Conservation (phyloP, 139 green algal species). For the Klebsormidium nitens region DNA sequence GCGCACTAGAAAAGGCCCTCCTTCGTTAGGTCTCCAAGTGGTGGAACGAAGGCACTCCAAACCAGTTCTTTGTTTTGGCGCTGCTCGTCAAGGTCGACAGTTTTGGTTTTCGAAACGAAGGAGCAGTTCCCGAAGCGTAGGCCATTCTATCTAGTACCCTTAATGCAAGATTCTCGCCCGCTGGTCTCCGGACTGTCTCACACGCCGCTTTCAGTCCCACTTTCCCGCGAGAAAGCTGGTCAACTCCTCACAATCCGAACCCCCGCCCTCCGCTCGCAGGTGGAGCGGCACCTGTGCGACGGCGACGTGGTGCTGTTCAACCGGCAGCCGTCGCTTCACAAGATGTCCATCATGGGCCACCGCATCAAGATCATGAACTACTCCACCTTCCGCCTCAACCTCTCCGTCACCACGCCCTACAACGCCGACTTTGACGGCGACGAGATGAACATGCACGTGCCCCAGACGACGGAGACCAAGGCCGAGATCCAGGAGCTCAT, state of each 20-base stretch:
- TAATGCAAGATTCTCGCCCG: too few species aligned
- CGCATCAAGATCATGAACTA: constrained; percentile 81
- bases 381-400: constrained; percentile 80
- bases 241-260: too few species aligned
- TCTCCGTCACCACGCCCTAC: constrained; percentile 97
- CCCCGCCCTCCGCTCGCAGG: constrained; percentile 9
- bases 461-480: constrained; percentile 83
- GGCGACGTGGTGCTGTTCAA: constrained; percentile 99
- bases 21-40: too few species aligned
- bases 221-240: too few species aligned
- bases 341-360: constrained; percentile 99
- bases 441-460: constrained; percentile 99
- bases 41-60: too few species aligned
- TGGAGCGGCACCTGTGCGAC: constrained; percentile 92
- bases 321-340: constrained; percentile 98
- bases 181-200: constrained; percentile 21
- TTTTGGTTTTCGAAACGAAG: too few species aligned
- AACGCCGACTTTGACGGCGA: constrained; percentile 99
- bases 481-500: constrained; percentile 92
- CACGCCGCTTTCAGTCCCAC: too few species aligned
- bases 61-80: too few species aligned
- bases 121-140: too few species aligned
- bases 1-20: too few species aligned
- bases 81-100: too few species aligned
- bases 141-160: too few species aligned